phyloP scores from a whole-genome alignment of 2,329 filamentous ascomycete species.

The Juglanconis oblonga region DNA sequence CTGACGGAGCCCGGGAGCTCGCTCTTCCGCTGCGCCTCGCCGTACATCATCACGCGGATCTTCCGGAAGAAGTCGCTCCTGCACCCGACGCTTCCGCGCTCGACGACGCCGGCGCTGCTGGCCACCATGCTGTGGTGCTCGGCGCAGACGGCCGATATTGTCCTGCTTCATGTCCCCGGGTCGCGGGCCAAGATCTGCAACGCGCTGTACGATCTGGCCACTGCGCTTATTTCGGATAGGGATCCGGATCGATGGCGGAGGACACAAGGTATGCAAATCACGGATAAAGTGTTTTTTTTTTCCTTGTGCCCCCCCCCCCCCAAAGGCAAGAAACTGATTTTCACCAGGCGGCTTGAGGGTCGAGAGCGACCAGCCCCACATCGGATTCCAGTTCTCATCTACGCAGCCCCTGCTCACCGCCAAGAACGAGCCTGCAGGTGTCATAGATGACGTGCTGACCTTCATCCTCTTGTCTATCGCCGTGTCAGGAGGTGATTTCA shows the following conservation, averaged over 20 bases:
- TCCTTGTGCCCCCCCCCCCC: accelerated
- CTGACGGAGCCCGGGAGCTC: constrained; percentile 42
- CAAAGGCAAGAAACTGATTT: neutral
- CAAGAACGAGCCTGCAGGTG: constrained; percentile 32
- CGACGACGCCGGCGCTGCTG: constrained; percentile 41
- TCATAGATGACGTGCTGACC: constrained; percentile 42
- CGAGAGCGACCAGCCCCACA: constrained; percentile 30
- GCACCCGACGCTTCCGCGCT: constrained; percentile 36
- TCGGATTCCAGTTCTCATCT: constrained; percentile 21
- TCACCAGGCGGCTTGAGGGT: constrained; percentile 29
- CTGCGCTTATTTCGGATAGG: constrained; percentile 31
- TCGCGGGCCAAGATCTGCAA: constrained; percentile 37
- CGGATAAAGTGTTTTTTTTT: neutral
- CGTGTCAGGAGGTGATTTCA: constrained; percentile 46
- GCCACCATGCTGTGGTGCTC: constrained; percentile 47
- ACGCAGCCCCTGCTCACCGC: constrained; percentile 28
- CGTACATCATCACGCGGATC: constrained; percentile 45
- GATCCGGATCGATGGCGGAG: constrained; percentile 36
- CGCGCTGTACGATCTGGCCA: constrained; percentile 35
- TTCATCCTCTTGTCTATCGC: constrained; percentile 43
- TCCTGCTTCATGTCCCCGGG: constrained; percentile 38
- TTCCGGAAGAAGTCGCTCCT: constrained; percentile 43
- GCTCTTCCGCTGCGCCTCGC: constrained; percentile 41
- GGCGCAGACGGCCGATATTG: constrained; percentile 45
- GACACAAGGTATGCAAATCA: constrained; percentile 28